A percentile compares a stretch with the other conserved stretches of the same genome.
Conservation (phyloP, 805 yeast species). For the Candida xiaguanensis region DNA sequence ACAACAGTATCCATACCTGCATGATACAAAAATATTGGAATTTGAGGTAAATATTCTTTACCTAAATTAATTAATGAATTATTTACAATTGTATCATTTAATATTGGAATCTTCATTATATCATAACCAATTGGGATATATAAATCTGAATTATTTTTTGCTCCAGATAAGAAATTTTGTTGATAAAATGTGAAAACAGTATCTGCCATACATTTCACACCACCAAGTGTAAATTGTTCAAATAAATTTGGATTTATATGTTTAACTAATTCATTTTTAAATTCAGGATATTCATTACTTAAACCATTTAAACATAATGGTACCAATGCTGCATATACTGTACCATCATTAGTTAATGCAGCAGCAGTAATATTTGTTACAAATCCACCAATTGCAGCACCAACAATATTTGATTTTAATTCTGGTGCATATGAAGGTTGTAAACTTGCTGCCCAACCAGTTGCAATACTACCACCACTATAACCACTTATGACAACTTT, state of each 20-base stretch:
- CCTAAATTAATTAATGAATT: slow-evolving; percentile 20
- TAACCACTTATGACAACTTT: slow-evolving; percentile 30
- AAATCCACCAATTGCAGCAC: slow-evolving; percentile 36
- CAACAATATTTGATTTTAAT: slow-evolving; percentile 18
- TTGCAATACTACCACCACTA: slow-evolving; percentile 37
- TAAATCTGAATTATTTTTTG: slow-evolving; percentile 2
- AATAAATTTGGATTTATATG: background rate
- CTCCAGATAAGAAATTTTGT: slow-evolving; percentile 14
- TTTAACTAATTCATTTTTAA: slow-evolving; percentile 6
- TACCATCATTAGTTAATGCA: slow-evolving; percentile 21
- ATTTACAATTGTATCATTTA: slow-evolving; percentile 13
- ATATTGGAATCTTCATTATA: slow-evolving; percentile 12
- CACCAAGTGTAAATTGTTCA: slow-evolving; percentile 6
- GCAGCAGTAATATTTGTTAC: slow-evolving; percentile 31
- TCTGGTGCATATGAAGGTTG: slow-evolving; percentile 38
- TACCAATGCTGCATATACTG: slow-evolving; percentile 26
- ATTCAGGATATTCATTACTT: slow-evolving; percentile 25
- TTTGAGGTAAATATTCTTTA: slow-evolving; percentile 14
- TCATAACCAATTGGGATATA: slow-evolving; percentile 14
- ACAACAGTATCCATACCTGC: slow-evolving; percentile 17
- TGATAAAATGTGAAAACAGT: slow-evolving; percentile 8
- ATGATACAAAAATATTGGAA: slow-evolving; percentile 20
- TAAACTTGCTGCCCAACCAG: slow-evolving; percentile 36
- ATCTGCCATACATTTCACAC: slow-evolving; percentile 7
- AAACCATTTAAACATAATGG: slow-evolving; percentile 29